phyloP scores from a whole-genome alignment of 1,284 basidiomycete genomes.

The Marasmius sp. region DNA sequence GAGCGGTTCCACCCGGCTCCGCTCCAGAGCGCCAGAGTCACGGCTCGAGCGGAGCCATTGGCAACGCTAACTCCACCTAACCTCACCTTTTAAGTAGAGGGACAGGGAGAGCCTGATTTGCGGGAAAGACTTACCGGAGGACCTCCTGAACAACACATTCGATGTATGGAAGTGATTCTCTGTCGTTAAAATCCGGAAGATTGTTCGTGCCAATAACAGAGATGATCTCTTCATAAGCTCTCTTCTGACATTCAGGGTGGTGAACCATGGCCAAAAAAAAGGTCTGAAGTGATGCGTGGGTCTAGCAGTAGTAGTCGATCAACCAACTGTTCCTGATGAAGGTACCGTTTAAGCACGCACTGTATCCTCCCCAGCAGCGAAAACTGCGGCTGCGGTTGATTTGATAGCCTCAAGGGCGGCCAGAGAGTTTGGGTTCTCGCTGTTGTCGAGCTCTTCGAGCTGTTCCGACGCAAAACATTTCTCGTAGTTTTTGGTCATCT shows the following conservation, averaged over 20 bases:
- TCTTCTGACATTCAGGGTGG: neutral
- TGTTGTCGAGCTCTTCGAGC: neutral
- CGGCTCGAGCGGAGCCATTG: too few species aligned
- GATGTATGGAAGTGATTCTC: conserved; percentile 4
- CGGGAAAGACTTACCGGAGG: neutral
- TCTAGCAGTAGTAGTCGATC: neutral
- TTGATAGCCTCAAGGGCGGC: neutral
- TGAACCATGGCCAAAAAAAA: conserved; percentile 1
- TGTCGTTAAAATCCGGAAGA: conserved; percentile 1
- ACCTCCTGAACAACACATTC: conserved; percentile 1
- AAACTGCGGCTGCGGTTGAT: neutral
- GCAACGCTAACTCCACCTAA: too few species aligned
- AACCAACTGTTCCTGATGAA: neutral
- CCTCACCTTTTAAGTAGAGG: too few species aligned
- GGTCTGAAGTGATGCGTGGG: neutral
- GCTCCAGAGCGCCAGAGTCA: too few species aligned
- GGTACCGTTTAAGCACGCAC: neutral
- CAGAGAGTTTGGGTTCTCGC: neutral
- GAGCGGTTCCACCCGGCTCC: too few species aligned
- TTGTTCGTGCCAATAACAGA: neutral
- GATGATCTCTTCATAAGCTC: conserved; percentile 1
- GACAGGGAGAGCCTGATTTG: too few species aligned
- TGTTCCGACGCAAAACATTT: neutral
- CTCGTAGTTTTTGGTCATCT: neutral
- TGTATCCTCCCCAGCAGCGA: neutral